Evolutionary conservation across 345 rosid genomes (phyloP).

Genomic region (Lepidium africanum): DNA sequence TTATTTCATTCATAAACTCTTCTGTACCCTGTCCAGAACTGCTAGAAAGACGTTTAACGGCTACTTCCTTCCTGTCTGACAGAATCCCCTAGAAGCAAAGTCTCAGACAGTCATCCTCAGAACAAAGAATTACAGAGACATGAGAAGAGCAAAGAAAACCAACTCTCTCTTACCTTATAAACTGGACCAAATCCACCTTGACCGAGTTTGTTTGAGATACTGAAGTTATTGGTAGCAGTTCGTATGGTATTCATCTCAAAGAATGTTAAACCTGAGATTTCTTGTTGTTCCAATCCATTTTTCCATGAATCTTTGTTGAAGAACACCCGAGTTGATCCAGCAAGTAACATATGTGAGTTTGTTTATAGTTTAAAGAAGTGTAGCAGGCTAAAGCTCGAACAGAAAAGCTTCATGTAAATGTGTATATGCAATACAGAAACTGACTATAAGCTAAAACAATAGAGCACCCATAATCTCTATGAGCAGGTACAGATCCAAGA

Average conservation of each 20-base stretch:
- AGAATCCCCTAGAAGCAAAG: conserved; percentile 26
- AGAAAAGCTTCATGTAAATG: neutral
- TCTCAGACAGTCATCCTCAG: neutral
- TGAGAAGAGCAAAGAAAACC: neutral
- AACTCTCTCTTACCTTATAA: conserved; percentile 16
- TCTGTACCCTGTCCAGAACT: conserved; percentile 34
- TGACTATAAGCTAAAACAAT: no score
- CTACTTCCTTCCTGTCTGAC: conserved; percentile 28
- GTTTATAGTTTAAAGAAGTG: neutral
- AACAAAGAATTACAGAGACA: neutral
- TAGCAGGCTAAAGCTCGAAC: neutral
- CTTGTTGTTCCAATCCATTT: conserved; percentile 2
- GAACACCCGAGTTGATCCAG: neutral
- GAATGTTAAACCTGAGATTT: conserved; percentile 15
- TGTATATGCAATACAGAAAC: neutral
- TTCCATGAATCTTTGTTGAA: conserved; percentile 16
- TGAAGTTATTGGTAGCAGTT: conserved; percentile 21
- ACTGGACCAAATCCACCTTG: conserved; percentile 29
- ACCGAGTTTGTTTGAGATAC: conserved; percentile 17
- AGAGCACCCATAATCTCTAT: no score
- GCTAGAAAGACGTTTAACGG: conserved; percentile 35
- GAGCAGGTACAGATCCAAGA: no score
- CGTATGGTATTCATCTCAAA: conserved; percentile 12
- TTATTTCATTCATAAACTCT: conserved; percentile 34
- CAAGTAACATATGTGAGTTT: neutral